A percentile compares a stretch with the other conserved stretches of the same genome.
Conservation (phyloP, 169 alveolate genomes). For the Plasmodium cynomolgi region DNA sequence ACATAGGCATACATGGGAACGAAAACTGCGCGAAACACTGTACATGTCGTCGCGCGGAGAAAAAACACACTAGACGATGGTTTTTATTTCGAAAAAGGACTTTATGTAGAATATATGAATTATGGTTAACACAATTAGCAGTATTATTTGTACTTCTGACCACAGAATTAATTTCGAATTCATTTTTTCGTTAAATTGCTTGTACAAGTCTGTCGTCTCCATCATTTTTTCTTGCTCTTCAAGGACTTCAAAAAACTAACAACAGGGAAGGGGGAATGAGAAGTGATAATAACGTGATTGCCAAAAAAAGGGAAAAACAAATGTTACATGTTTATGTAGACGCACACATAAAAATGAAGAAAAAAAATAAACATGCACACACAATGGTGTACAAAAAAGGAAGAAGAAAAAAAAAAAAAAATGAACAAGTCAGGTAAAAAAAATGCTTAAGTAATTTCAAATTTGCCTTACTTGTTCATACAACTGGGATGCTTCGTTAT, state of each 20-base stretch:
- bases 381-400: neutral
- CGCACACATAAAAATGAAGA: neutral
- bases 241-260: constrained; percentile 58
- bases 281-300: neutral
- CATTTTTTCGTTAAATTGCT: constrained; percentile 70
- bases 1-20: neutral
- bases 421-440: neutral
- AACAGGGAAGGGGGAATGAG: neutral
- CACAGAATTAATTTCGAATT: constrained; percentile 58
- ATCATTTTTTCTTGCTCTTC: constrained; percentile 71
- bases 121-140: constrained; percentile 44
- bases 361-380: neutral
- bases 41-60: neutral
- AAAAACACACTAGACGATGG: constrained; percentile 34
- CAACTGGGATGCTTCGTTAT: constrained; percentile 13
- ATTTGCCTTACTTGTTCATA: constrained; percentile 43
- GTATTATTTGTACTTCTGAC: constrained; percentile 65
- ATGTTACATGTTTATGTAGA: neutral
- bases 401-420: neutral
- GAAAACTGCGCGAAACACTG: neutral
- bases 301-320: neutral
- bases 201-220: constrained; percentile 64
- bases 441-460: neutral
- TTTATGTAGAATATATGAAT: constrained; percentile 64
- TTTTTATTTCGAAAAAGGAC: constrained; percentile 74